Evolutionary conservation across 805 yeast genomes (phyloP), one percentile per base, ranked within the genome.

Genomic region (Wickerhamomyces rabaulensis): DNA sequence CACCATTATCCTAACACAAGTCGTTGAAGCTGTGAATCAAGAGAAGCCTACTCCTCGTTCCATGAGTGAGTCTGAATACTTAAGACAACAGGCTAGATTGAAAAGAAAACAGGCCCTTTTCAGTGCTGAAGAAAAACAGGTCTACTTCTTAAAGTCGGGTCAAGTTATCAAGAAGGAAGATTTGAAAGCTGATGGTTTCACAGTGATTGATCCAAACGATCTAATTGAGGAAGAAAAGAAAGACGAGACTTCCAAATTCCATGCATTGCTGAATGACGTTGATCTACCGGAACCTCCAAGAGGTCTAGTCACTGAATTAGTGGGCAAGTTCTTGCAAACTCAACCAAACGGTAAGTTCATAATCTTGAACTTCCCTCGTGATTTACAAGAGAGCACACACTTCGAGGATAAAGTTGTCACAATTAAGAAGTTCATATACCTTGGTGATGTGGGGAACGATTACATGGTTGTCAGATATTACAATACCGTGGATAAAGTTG

Each of bases 361-460:
- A 0, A 61, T 85, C 42, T 57, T 75, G 23, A 78, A 82, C 55
- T 84, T 77, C 58, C 91, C 92, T 3, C 73, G 70, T 42, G 69
- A 71, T 21, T 73, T 86, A 36, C 76, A 76, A 42, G 91, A 85
- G 50, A 84, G 88, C 3, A 76, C 82, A 44, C 80, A 78, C 55
- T 86, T 86, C 52, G 94, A 86, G 60, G 85, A 80, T 54, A 87
- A 84, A 48, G 71, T 85, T 23, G 74, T 82, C 2, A 73, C 74
- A 9, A 75, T 42, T 62, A 69, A 47, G 69, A 72, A 42, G 44
- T 79, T 37, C 62, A 70, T 22, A 52, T 67, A 13, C 54, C 62
- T 49, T 52, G 61, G 44, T 3, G 75, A 71, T 23, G 51, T 61
- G 3, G 54, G 52, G 31, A 60, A 66, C n/a, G 80, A 80, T 48